Conservation (phyloP, 2,329 filamentous ascomycete genomes). For the Fusarium domesticum region DNA sequence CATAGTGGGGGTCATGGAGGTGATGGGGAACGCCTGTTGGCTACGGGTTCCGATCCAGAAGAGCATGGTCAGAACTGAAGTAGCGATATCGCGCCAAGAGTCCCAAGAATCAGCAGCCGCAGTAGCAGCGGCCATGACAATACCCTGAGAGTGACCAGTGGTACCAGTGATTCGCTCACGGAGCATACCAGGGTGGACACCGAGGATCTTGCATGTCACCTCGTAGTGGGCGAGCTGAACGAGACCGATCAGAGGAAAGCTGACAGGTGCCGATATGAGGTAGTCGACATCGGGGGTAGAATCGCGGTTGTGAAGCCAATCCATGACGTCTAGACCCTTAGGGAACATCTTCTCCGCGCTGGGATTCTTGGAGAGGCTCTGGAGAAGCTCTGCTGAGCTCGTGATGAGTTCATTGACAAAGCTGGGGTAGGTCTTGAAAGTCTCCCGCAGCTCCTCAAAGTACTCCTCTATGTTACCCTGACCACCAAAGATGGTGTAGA, state of each 20-base stretch:
- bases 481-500: constrained; percentile 94
- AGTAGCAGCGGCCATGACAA: constrained; percentile 89
- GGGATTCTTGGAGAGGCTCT: constrained; percentile 76
- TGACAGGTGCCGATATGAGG: constrained; percentile 89
- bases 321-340: constrained; percentile 93
- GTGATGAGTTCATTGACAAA: constrained; percentile 85
- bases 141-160: constrained; percentile 94
- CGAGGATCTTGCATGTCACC: constrained; percentile 88
- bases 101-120: constrained; percentile 92
- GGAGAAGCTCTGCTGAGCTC: constrained; percentile 81
- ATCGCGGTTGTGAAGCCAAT: constrained; percentile 87
- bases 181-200: constrained; percentile 83
- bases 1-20: constrained; percentile 85
- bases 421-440: constrained; percentile 86
- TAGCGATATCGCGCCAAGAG: constrained; percentile 76
- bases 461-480: constrained; percentile 99
- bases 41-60: constrained; percentile 99
- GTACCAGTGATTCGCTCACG: constrained; percentile 81
- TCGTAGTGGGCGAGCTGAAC: constrained; percentile 95
- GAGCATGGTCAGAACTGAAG: constrained; percentile 81
- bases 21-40: constrained; percentile 94
- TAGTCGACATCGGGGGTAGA: constrained; percentile 93
- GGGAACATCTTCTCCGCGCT: constrained; percentile 92
- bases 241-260: constrained; percentile 91
- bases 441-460: constrained; percentile 91